Base-by-base conservation (phyloP, 768 basidiomycete genomes). In the Kwoniella sp. region DNA sequence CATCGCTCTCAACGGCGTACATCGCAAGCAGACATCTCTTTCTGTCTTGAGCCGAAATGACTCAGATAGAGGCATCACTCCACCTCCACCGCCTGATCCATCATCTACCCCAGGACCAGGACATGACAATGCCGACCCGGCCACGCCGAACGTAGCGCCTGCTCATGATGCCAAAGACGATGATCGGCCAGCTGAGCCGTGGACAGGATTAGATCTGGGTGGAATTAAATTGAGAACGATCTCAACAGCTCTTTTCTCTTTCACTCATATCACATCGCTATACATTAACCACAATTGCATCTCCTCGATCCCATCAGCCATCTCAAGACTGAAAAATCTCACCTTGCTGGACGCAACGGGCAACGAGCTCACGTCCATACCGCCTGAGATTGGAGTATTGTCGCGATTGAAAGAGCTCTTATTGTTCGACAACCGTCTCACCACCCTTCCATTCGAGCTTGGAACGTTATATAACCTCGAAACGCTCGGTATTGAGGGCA, bases 231-330 rank as follows among this genome's bases (percentile, higher is more conserved):
- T 99, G 77, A 95, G 94, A 84, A 91, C 89, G 68, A 84, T 99
- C 55, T 90, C 94, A 36, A 82, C 87, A 5, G 88, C 89, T 63
- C 79, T 92, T 51, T 84, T 92, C 72, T 83, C 87, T 8, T 97
- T 95, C 83, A 86, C 87, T n/a, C 96, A 93, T 84, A 88, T 99
- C 63, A 89, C 89, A 70, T 89, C 88, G 66, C 88, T 99, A 53
- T 97, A 94, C 82, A 90, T 99, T 79, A 97, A 97, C 71, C 95
- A 98, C 83, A 99, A 99, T 74, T 83, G 86, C 25, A 84, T 99
- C 50, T 82, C 87, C 9, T 79, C 85, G 65, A 81, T 99, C 33
- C 92, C 95, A 3, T 85, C 89, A 21, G 86, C 90, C 79, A 91
- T 99, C 58, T 83, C 90, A 52, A 88, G 86, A 69, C 85, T 99